Evolutionary conservation across 495 filamentous ascomycete species (phyloP).

Genomic region (Platismatia glauca): DNA sequence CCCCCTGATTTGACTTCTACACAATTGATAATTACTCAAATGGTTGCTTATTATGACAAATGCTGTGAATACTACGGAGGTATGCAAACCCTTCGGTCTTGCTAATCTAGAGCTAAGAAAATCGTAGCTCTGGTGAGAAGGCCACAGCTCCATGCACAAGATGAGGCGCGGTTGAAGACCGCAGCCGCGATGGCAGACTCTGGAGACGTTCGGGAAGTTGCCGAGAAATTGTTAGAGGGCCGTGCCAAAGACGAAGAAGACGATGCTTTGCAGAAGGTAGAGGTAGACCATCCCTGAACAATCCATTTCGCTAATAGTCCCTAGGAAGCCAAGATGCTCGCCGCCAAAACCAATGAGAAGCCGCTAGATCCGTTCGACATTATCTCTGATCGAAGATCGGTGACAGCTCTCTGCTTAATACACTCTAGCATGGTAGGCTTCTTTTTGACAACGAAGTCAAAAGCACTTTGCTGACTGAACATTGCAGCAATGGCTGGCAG

Average conservation of each 20-base stretch:
- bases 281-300: neutral
- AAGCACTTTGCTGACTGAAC: slow-evolving; percentile 18
- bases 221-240: slow-evolving; percentile 53
- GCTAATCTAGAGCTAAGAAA: neutral
- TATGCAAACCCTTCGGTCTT: slow-evolving; percentile 21
- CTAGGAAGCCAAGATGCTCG: slow-evolving; percentile 58
- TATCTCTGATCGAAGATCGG: slow-evolving; percentile 78
- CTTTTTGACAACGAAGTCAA: neutral
- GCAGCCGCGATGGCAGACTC: slow-evolving; percentile 63
- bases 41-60: slow-evolving; percentile 82
- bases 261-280: slow-evolving; percentile 37
- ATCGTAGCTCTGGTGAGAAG: slow-evolving; percentile 20
- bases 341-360: slow-evolving; percentile 52
- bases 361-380: slow-evolving; percentile 67
- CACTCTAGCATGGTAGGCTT: slow-evolving; percentile 75
- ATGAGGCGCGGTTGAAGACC: slow-evolving; percentile 50
- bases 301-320: slow-evolving; percentile 2
- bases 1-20: slow-evolving; percentile 96
- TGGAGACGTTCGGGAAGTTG: slow-evolving; percentile 56
- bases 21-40: slow-evolving; percentile 78
- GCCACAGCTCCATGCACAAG: slow-evolving; percentile 28
- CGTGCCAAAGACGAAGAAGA: slow-evolving; percentile 24
- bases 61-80: slow-evolving; percentile 86
- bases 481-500: slow-evolving; percentile 74
- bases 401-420: slow-evolving; percentile 73